These are phyloP conservation scores for Citrullus colocynthis DNA, from an alignment of 306 rosid genomes.

Conservation along the genomic window DNA sequence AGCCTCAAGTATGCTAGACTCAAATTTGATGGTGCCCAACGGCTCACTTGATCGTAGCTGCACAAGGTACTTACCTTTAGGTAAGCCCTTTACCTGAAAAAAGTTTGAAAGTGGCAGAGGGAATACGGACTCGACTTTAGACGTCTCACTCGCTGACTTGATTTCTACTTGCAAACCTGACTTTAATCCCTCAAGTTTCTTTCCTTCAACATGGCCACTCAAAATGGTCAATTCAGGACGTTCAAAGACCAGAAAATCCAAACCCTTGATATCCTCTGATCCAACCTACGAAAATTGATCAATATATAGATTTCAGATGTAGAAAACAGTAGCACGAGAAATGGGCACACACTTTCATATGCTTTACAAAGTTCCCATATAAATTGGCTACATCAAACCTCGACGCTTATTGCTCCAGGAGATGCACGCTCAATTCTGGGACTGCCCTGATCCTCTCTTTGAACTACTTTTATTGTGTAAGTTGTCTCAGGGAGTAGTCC, in stretches of 20 bases:
- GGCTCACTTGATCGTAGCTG: slow-evolving; percentile 62
- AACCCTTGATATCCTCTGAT: slow-evolving; percentile 60
- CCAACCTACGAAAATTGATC: slow-evolving; percentile 50
- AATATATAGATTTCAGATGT: slow-evolving; percentile 4
- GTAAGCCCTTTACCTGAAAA: slow-evolving; percentile 83
- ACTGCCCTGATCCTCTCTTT: slow-evolving; percentile 42
- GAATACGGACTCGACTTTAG: slow-evolving; percentile 51
- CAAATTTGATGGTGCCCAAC: slow-evolving; percentile 55
- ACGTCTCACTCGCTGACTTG: slow-evolving; percentile 58
- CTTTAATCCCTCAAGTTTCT: slow-evolving; percentile 50
- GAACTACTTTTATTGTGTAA: slow-evolving; percentile 58
- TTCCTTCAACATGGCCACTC: slow-evolving; percentile 90
- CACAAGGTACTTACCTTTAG: slow-evolving; percentile 75
- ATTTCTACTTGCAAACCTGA: slow-evolving; percentile 72
- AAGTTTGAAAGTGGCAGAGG: slow-evolving; percentile 87
- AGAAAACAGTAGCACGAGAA: neutral
- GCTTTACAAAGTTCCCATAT: neutral
- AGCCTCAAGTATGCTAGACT: slow-evolving; percentile 70
- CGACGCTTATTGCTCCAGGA: slow-evolving; percentile 49
- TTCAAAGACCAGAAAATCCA: slow-evolving; percentile 88
- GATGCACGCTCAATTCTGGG: slow-evolving; percentile 80
- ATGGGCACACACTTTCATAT: neutral
- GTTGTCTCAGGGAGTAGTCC: slow-evolving; percentile 86
- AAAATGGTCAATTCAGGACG: slow-evolving; percentile 83
- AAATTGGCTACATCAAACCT: slow-evolving; percentile 36